Evolutionary conservation across 441 rosid genomes (phyloP).

Genomic region (Monsonia emarginata): DNA sequence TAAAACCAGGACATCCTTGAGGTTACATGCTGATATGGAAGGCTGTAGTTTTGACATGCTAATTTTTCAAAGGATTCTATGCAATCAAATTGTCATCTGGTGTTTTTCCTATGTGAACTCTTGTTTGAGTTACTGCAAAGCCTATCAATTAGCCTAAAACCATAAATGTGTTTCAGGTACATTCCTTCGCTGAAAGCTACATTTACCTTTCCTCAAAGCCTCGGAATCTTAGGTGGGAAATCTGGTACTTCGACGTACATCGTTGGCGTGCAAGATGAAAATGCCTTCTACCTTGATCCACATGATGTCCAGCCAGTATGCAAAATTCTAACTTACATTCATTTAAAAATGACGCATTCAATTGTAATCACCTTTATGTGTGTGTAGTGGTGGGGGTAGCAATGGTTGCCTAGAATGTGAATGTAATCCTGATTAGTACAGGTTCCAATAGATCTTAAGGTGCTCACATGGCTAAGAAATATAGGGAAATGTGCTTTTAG

Average conservation of each 20-base stretch:
- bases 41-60: background rate
- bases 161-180: conserved; percentile 41
- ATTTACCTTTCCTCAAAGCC: conserved; percentile 84
- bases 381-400: background rate
- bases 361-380: background rate
- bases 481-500: no score
- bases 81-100: background rate
- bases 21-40: no score
- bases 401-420: no score
- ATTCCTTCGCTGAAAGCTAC: conserved; percentile 65
- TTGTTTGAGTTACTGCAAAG: background rate
- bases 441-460: no score
- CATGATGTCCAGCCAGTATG: conserved; percentile 67
- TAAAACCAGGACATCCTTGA: background rate
- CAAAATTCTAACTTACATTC: background rate
- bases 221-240: conserved; percentile 89
- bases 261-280: conserved; percentile 79
- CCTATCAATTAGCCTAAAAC: background rate
- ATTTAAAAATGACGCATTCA: background rate
- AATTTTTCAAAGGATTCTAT: background rate
- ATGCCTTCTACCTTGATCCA: conserved; percentile 83
- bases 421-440: no score
- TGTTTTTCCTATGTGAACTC: background rate
- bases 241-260: conserved; percentile 87
- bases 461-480: no score